Base-by-base conservation (phyloP, 1,284 basidiomycete genomes). In the Baeospora myosura region DNA sequence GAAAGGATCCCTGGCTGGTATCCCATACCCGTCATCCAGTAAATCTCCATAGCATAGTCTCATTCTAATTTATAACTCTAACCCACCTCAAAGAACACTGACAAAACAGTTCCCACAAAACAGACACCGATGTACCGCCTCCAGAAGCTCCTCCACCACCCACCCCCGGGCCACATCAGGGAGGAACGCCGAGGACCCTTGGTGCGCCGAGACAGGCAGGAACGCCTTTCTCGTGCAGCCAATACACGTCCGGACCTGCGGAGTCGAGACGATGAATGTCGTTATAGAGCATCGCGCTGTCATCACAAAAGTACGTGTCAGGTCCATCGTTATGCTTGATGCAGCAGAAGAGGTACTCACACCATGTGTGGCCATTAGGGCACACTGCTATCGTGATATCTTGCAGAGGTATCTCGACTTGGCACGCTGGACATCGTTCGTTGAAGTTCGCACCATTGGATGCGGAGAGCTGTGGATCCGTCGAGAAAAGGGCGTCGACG, bases 171-270 rank as follows among this genome's bases (percentile, higher is more conserved):
- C 73, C 12, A 66, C 62, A n/a, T 52, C 45, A 6, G 74, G 72
- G 4, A 77, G 55, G 60, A 64, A 65, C 40, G 47, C 51, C 22
- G 43, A 43, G 16, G 56, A 50, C 25, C 53, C 54, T 38, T 46
- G 44, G n/a, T n/a, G n/a, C 38, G 61, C 58, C 7, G 71, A 68
- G 17, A 66, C 57, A 10, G 80, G 72, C 6, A 81, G 63, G 50
- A 84, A 73, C 7, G 82, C 79, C 56, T 86, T 86, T 40, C 82
- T 68, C 50, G 72, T 69, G 54, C 83, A 86, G 29, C 80, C 78
- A 29, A 81, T 62, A 57, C 82, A 86, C 7, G 81, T 84, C 43
- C 81, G 69, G 17, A 82, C 77, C 61, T 65, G 68, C 11, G 80
- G 70, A 41, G 81, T 84, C 21, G 80, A 66, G 24, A 86, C 66